Percentiles rank a stretch among this genome's conserved stretches.
Evolutionary conservation across 805 yeast species (phyloP).

Genomic region (Metschnikowia lunata): DNA sequence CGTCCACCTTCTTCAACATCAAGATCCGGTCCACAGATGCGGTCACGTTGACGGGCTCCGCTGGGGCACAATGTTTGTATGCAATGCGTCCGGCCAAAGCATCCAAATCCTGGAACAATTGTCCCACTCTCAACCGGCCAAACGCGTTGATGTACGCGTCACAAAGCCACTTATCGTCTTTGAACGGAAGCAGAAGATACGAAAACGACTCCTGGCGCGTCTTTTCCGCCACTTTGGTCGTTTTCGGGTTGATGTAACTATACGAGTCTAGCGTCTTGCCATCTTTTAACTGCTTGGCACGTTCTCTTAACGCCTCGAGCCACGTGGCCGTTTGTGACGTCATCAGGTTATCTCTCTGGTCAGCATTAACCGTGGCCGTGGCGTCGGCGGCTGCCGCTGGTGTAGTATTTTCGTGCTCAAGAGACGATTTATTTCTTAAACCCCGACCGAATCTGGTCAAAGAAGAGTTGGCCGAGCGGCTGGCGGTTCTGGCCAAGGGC

Average conservation of each 20-base stretch:
- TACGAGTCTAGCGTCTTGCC: constrained; percentile 71
- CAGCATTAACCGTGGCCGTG: constrained; percentile 64
- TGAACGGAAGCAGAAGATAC: constrained; percentile 71
- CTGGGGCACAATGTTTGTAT: constrained; percentile 89
- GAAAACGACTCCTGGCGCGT: constrained; percentile 76
- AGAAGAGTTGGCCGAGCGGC: too few species aligned
- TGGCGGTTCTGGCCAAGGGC: too few species aligned
- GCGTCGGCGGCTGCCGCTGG: constrained; percentile 71
- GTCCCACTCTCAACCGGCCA: constrained; percentile 91
- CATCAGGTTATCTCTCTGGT: constrained; percentile 48
- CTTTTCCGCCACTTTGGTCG: constrained; percentile 65
- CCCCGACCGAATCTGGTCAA: neutral
- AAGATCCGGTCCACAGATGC: constrained; percentile 91
- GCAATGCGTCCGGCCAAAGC: constrained; percentile 94
- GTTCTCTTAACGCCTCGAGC: constrained; percentile 77
- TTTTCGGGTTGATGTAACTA: constrained; percentile 67
- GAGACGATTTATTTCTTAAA: neutral
- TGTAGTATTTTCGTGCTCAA: constrained; percentile 15
- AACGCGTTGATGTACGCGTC: constrained; percentile 87
- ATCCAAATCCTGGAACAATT: constrained; percentile 89
- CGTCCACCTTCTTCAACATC: constrained; percentile 80
- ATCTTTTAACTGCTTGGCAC: constrained; percentile 62
- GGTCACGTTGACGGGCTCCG: constrained; percentile 92
- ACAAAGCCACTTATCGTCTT: constrained; percentile 73
- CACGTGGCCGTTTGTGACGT: constrained; percentile 61